Evolutionary conservation across 140 eudicot genomes (phyloP).

Genomic region (Bidens hawaiensis): DNA sequence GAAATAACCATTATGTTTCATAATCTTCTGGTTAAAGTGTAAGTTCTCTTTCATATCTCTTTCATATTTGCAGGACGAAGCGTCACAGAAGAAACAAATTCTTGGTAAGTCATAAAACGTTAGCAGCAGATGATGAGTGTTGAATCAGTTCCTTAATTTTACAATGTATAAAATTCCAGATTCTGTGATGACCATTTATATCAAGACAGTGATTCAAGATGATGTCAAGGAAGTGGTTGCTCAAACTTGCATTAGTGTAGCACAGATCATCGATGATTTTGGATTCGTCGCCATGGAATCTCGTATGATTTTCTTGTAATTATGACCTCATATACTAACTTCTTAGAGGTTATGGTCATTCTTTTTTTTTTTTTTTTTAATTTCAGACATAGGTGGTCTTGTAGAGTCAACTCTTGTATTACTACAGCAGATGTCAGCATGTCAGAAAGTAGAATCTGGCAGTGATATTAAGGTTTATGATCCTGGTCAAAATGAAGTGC

Average conservation of each 20-base stretch:
- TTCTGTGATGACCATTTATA: constrained; percentile 67
- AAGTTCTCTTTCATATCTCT: not conserved
- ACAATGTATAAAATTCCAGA: constrained; percentile 33
- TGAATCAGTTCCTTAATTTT: constrained; percentile 7
- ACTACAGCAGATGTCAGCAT: constrained; percentile 59
- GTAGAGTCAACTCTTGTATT: constrained; percentile 68
- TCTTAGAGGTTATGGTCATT: not conserved
- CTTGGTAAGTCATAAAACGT: constrained; percentile 47
- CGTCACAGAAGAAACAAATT: constrained; percentile 48
- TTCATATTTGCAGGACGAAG: constrained; percentile 51
- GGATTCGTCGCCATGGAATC: constrained; percentile 68
- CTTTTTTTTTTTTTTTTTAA: not conserved
- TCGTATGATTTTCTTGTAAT: constrained; percentile 33
- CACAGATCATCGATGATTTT: constrained; percentile 59
- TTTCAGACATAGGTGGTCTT: constrained; percentile 61
- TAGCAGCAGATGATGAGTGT: constrained; percentile 19
- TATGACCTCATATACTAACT: constrained; percentile 4
- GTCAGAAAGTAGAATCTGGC: constrained; percentile 66
- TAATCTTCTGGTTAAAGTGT: not conserved
- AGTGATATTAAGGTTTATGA: constrained; percentile 65
- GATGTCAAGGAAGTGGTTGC: constrained; percentile 96
- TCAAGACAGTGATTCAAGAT: constrained; percentile 79
- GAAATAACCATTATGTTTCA: not conserved
- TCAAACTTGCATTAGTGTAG: constrained; percentile 82
- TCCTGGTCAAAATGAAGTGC: constrained; percentile 67